Evolutionary conservation across 2,329 filamentous ascomycete species (phyloP), one percentile per base, ranked within the genome.

Genomic region (Aspergillus fischeri): DNA sequence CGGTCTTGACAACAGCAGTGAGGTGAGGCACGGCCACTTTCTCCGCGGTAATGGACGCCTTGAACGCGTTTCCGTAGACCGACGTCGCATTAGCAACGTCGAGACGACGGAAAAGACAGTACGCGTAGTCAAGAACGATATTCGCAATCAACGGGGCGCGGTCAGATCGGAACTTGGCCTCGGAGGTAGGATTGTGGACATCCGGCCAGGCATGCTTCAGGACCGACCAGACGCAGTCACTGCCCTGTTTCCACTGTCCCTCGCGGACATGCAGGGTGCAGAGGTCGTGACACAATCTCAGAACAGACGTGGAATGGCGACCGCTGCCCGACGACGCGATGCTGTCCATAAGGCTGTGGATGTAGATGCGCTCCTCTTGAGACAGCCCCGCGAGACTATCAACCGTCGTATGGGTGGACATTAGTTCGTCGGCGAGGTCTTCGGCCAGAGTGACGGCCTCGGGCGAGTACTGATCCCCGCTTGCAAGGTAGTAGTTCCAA

Each of bases 11-110:
- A 2, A 71, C 70, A 3, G 68, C 65, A 10, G 66, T 61, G 6
- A 72, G 67, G 9, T 68, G 69, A 1, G 67, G 61, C 10, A 73
- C 70, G 8, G 70, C 65, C 0, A 72, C 70, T 35, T 60, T 67
- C 6, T 73, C 70, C 0, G 71, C 70, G 2, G 62, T 61, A 28
- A 72, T 60, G 20, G 70, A 64, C 1, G 68, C 70, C 21, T 67
- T 69, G 52, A 73, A 71, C 1, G 71, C 68, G 55, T 73, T 73
- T 9, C 69, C 69, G 27, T 73, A 73, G 7, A 73, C 66, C 2
- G 56, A 51, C 3, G 65, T 69, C 14, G 69, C 67, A 17, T 66
- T 62, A 1, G 65, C 60, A 10, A 73, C 60, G 55, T 72, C 65
- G 41, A 73, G 53, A 24, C 63, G 66, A 14, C 70, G 70, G 66